Conservation (phyloP, 768 basidiomycete species). For the Glaciozyma antarctica region DNA sequence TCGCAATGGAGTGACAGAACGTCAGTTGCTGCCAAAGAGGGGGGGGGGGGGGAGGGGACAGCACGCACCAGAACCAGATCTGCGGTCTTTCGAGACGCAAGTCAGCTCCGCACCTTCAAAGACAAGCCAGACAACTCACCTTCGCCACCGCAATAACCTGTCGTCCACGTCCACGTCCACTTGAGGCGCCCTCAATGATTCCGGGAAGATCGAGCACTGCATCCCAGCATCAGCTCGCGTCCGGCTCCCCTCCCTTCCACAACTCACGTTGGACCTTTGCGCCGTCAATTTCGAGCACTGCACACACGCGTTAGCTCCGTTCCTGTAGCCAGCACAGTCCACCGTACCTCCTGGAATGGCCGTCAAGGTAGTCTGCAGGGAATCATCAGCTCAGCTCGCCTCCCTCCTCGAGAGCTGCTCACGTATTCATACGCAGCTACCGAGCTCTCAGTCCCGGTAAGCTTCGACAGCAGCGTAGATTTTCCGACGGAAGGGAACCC, state of each 20-base stretch:
- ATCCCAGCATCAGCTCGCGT: neutral
- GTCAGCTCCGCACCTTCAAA: neutral
- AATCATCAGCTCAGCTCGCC: slow-evolving; percentile 28
- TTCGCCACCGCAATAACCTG: slow-evolving; percentile 74
- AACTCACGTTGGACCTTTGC: slow-evolving; percentile 63
- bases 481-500: slow-evolving; percentile 95
- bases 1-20: too few relatives aligned
- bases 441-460: slow-evolving; percentile 80
- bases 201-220: slow-evolving; percentile 36
- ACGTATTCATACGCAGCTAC: slow-evolving; percentile 93
- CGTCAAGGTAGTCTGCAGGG: slow-evolving; percentile 40
- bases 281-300: slow-evolving; percentile 81
- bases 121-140: neutral
- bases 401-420: slow-evolving; percentile 42
- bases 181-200: slow-evolving; percentile 41
- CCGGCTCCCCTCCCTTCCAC: neutral
- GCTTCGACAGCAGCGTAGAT: slow-evolving; percentile 84
- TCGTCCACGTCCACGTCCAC: slow-evolving; percentile 77
- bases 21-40: too few relatives aligned
- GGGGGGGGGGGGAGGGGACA: too few relatives aligned
- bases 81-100: slow-evolving; percentile 60
- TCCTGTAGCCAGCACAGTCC: too few relatives aligned
- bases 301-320: neutral
- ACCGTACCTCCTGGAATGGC: slow-evolving; percentile 78
- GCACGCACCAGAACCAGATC: slow-evolving; percentile 66